Evolutionary conservation across 345 rosid species (phyloP).

Genomic region (Noccaea bulbosa): DNA sequence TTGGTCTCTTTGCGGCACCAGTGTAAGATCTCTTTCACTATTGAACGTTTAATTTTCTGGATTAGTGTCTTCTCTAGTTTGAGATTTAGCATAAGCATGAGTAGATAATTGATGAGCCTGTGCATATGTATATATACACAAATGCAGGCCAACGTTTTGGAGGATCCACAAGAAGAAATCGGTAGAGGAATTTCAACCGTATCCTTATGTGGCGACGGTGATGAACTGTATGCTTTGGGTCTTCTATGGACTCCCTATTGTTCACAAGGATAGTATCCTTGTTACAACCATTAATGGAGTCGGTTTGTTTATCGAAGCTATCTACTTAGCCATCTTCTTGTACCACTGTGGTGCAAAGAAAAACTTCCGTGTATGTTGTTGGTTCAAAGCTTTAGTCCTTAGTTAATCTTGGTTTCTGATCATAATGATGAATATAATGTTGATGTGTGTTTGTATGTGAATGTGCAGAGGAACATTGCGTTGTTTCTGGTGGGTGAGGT

Average conservation of each 20-base stretch:
- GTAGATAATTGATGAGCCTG: no score
- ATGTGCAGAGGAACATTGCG: conserved; percentile 40
- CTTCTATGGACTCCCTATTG: conserved; percentile 60
- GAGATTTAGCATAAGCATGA: neutral
- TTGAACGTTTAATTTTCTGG: neutral
- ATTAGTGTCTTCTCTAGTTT: no score
- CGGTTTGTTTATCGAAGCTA: conserved; percentile 45
- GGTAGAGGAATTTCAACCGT: conserved; percentile 55
- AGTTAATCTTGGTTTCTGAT: neutral
- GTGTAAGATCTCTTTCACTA: conserved; percentile 41
- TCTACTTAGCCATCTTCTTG: conserved; percentile 42
- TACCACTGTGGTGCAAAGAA: conserved; percentile 25
- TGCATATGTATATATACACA: neutral
- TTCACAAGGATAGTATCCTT: conserved; percentile 52
- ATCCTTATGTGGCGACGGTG: conserved; percentile 51
- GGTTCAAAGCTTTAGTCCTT: neutral
- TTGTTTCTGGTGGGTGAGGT: conserved; percentile 19
- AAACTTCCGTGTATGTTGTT: conserved; percentile 41
- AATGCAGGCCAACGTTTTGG: conserved; percentile 43
- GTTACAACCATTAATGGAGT: conserved; percentile 50
- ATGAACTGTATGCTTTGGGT: conserved; percentile 62
- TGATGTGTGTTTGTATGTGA: neutral
- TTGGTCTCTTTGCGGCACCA: conserved; percentile 54
- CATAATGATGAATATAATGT: neutral
- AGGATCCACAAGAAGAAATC: conserved; percentile 46